These are phyloP conservation scores for Amphibolis antarctica DNA, from an alignment of 106 monocot species.

Conservation along the genomic window DNA sequence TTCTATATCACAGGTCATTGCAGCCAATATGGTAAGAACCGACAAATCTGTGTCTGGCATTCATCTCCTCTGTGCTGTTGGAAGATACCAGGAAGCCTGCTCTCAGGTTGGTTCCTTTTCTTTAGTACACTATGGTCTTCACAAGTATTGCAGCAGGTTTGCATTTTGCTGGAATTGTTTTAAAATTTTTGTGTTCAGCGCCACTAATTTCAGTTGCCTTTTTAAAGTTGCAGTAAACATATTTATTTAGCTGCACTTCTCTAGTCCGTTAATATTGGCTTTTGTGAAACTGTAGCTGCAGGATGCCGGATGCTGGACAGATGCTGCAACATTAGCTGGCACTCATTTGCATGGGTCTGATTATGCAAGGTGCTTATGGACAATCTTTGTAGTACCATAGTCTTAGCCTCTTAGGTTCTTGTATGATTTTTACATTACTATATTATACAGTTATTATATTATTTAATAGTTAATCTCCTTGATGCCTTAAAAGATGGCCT, in stretches of 20 bases:
- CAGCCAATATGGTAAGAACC: slow-evolving; percentile 99
- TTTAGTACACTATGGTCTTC: background rate
- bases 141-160: background rate
- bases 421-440: background rate
- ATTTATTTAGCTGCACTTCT: too few relatives aligned
- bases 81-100: slow-evolving; percentile 95
- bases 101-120: slow-evolving; percentile 56
- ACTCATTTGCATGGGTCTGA: slow-evolving; percentile 98
- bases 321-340: slow-evolving; percentile 97
- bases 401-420: background rate
- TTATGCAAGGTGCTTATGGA: slow-evolving; percentile 63
- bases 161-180: background rate
- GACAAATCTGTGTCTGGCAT: slow-evolving; percentile 88
- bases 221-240: too few relatives aligned
- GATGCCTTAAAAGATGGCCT: too few relatives aligned
- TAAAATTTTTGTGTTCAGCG: background rate
- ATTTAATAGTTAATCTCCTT: too few relatives aligned
- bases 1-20: slow-evolving; percentile 57
- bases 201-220: too few relatives aligned
- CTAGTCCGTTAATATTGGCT: too few relatives aligned
- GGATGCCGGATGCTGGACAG: slow-evolving; percentile 99
- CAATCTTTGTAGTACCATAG: background rate
- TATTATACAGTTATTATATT: too few relatives aligned
- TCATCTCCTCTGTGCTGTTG: slow-evolving; percentile 98
- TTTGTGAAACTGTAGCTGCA: slow-evolving; percentile 64